Conservation (phyloP, 305 asterid genomes). For the Ruellia speciosa region DNA sequence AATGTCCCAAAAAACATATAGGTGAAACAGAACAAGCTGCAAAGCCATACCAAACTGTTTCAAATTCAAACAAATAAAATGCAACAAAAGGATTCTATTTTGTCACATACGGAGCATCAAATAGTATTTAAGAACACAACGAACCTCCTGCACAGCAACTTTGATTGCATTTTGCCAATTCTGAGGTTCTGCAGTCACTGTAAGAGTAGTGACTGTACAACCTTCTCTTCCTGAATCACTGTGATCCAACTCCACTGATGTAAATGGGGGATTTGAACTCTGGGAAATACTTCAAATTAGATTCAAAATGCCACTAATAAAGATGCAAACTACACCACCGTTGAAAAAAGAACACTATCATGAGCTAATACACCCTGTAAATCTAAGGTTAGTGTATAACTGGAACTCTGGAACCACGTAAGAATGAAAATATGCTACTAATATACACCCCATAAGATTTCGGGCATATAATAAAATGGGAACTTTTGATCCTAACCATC, state of each 20-base stretch:
- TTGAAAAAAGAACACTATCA: too few species aligned
- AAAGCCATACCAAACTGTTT: constrained; percentile 16
- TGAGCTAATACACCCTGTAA: background rate
- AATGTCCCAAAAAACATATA: constrained; percentile 9
- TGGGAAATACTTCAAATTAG: constrained; percentile 40
- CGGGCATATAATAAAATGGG: too few species aligned
- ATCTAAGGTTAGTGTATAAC: too few species aligned
- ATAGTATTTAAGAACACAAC: constrained; percentile 22
- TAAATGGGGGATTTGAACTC: constrained; percentile 98
- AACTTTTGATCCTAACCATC: too few species aligned
- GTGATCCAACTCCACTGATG: constrained; percentile 96
- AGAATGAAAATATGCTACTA: too few species aligned
- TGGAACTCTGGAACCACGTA: too few species aligned
- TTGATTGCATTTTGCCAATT: constrained; percentile 90
- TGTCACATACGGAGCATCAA: constrained; percentile 2
- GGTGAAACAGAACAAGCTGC: constrained; percentile 17
- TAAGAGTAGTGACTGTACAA: constrained; percentile 96
- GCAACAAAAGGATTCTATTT: constrained; percentile 1
- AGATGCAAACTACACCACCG: constrained; percentile 14
- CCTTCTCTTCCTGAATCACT: constrained; percentile 99
- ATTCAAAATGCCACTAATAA: constrained; percentile 14
- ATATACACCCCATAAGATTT: too few species aligned
- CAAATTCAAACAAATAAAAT: background rate
- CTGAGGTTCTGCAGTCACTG: constrained; percentile 91
- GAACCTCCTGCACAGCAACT: constrained; percentile 99